Evolutionary conservation across 495 filamentous ascomycete species (phyloP), one percentile per base, ranked within the genome.

Genomic region (Lophiostoma macrostomum): DNA sequence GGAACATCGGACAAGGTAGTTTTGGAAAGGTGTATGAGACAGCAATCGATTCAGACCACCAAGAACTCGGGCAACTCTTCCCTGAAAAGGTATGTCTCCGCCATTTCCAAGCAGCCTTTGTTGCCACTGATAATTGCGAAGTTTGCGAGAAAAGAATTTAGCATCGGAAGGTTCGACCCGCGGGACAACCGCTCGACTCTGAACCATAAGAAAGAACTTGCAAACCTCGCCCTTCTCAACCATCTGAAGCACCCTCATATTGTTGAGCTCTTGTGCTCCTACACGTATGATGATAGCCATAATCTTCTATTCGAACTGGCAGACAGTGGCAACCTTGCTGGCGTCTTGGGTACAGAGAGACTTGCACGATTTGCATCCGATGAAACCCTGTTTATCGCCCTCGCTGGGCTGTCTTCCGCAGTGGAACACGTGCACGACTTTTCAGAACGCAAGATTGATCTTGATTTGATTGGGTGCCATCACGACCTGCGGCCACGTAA

Each of bases 401-500:
- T 51, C 12, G 4, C 12, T 16, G 19, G 47, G 16, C 47, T 51
- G 3, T 24, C 35, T 7, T 39, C 32, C 22, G 47, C 34, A 4
- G 18, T 51, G 24, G 22, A 40, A n/a, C 35, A 30, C 20, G 47
- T 51, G 6, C 47, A 61, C 43, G 27, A 61, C 24, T 56, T 52
- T 18, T 11, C 14, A 0, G 19, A 20, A 4, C 34, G 43, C 5
- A 28, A 31, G 14, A 24, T 53, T 8, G 45, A 64, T 14, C 16
- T 61, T 1, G 11, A 30, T 6, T n/a, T 56, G 3, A 45, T 52
- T 29, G 61, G 61, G 24, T 64, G 47, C 38, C 61, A 64, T 38
- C 61, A 64, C 24, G 63, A 66, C 41, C 16, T 66, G 8, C 41
- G 40, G 18, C 59, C 59, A 5, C 23, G 48, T 3, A 65, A 65